Evolutionary conservation across 2,329 filamentous ascomycete genomes (phyloP).

Genomic region (Emmonsiellopsis sp.): DNA sequence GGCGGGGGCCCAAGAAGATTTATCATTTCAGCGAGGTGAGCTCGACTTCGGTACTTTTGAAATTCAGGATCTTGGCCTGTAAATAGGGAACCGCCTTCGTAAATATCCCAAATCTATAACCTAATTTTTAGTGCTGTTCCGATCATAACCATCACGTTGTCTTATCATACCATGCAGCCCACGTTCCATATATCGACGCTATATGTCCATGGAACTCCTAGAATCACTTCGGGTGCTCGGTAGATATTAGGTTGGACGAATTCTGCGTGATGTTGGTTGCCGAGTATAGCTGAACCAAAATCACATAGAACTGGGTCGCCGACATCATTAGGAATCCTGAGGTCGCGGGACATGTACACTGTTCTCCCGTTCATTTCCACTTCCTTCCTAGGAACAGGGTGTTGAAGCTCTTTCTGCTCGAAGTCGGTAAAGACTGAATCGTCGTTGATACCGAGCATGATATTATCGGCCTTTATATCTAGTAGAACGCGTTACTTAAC

Average conservation of each 20-base stretch:
- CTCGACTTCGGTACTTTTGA: constrained; percentile 34
- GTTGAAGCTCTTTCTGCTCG: constrained; percentile 31
- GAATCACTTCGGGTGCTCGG: constrained; percentile 38
- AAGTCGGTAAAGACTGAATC: constrained; percentile 34
- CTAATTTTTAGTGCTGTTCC: constrained; percentile 6
- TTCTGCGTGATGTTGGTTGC: constrained; percentile 23
- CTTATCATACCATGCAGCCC: constrained; percentile 39
- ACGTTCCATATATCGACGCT: constrained; percentile 46
- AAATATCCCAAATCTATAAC: constrained; percentile 42
- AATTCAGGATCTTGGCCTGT: constrained; percentile 31
- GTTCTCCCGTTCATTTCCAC: constrained; percentile 25
- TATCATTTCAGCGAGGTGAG: constrained; percentile 43
- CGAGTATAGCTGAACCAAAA: constrained; percentile 39
- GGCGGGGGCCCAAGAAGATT: constrained; percentile 38
- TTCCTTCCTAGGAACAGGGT: constrained; percentile 36
- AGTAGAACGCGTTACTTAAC: constrained; percentile 6
- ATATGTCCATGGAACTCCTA: constrained; percentile 38
- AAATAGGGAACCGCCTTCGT: constrained; percentile 40
- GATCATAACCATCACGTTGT: constrained; percentile 4
- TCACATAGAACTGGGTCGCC: constrained; percentile 39
- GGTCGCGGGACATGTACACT: constrained; percentile 37
- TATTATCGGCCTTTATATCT: constrained; percentile 42
- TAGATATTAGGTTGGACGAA: constrained; percentile 24
- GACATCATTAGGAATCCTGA: constrained; percentile 24
- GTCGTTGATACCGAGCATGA: constrained; percentile 36